A percentile compares a stretch with the other conserved stretches of the same genome.
Evolutionary conservation across 345 rosid species (phyloP).

Genomic region (Lagerstroemia speciosa): DNA sequence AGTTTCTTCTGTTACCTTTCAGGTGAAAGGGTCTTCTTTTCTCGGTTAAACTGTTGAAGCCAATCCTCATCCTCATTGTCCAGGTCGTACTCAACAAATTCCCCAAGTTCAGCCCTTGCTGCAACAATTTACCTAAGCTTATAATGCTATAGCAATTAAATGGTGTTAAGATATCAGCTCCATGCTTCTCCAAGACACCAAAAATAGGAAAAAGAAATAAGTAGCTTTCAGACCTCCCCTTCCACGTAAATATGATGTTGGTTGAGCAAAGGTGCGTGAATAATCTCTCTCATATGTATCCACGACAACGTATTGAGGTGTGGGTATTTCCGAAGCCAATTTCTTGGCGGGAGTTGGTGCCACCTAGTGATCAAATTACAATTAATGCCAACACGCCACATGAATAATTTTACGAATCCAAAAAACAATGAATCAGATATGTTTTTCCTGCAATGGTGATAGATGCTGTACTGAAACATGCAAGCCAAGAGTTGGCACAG

Average conservation of each 20-base stretch:
- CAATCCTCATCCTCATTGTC: constrained; percentile 99
- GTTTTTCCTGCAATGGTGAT: no score
- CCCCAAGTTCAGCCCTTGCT: constrained; percentile 98
- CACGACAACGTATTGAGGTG: constrained; percentile 78
- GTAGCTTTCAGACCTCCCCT: constrained; percentile 66
- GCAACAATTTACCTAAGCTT: constrained; percentile 22
- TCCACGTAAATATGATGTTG: constrained; percentile 82
- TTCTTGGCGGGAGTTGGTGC: constrained; percentile 61
- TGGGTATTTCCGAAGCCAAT: constrained; percentile 73
- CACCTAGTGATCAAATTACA: constrained; percentile 22
- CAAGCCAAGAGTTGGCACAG: no score
- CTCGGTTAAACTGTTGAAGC: constrained; percentile 59
- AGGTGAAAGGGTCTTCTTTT: constrained; percentile 46
- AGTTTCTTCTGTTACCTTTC: constrained; percentile 44
- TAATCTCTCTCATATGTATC: constrained; percentile 93
- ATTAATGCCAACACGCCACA: not conserved
- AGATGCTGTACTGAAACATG: no score
- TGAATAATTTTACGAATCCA: no score
- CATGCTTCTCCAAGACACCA: not conserved
- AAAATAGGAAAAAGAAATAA: not conserved
- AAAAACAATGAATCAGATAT: no score
- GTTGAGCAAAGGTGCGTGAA: constrained; percentile 64
- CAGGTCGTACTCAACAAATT: constrained; percentile 92
- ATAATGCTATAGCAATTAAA: constrained; percentile 2
- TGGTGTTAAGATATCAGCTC: not conserved